phyloP scores from a whole-genome alignment of 129 eudicot species.

The Artemisia argyi region DNA sequence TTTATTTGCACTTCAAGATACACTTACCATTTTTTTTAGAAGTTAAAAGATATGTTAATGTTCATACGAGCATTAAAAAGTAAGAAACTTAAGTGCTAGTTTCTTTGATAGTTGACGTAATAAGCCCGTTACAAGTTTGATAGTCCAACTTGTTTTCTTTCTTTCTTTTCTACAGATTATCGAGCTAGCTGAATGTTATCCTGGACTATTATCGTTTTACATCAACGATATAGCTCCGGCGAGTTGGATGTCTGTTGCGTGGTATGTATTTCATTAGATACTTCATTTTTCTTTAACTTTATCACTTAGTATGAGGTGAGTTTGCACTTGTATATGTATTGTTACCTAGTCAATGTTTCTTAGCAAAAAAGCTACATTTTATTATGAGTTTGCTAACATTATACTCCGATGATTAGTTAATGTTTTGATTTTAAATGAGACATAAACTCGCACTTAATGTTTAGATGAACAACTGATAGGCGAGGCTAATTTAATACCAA shows the following conservation, averaged over 20 bases:
- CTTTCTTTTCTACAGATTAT: constrained; percentile 28
- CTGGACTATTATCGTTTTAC: constrained; percentile 37
- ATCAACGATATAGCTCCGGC: constrained; percentile 59
- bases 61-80: too few species aligned
- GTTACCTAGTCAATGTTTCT: not conserved
- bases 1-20: not conserved
- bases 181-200: constrained; percentile 33
- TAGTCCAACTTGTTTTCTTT: not conserved
- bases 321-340: not conserved
- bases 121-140: too few species aligned
- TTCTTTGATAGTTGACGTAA: too few species aligned
- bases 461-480: too few species aligned
- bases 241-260: constrained; percentile 74
- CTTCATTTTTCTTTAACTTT: not conserved
- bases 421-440: too few species aligned
- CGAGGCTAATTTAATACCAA: too few species aligned
- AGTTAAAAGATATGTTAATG: not conserved
- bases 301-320: not conserved
- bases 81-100: too few species aligned
- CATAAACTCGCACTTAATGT: too few species aligned
- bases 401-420: too few species aligned
- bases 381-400: too few species aligned
- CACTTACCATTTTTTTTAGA: not conserved
- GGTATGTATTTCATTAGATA: constrained; percentile 36
- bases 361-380: too few species aligned